Evolutionary conservation across 1,284 basidiomycete genomes (phyloP), one percentile per base, ranked within the genome.

Genomic region (Cryptococcus sp.): DNA sequence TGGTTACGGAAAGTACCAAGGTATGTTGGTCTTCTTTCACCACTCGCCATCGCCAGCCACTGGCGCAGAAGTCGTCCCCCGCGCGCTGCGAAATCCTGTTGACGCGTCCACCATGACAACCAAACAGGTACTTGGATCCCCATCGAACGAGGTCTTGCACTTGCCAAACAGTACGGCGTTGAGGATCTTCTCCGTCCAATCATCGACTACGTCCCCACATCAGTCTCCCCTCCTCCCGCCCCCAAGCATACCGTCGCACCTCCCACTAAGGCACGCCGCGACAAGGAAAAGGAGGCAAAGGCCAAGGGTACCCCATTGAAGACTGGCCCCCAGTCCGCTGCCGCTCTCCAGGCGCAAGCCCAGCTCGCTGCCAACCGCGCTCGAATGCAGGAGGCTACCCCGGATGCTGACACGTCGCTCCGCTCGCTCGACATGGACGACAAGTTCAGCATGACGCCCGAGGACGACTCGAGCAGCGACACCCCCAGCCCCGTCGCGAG

Each of bases 1-100:
- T 37, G 96, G 96, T 0, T 99, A 98, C 77, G 96, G 96, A 66
- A 99, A 98, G 79, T 98, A 98, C 77, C 96, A 99, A 83, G 96
- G 94, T 94, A 60, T 61, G 85, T 74, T 35, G 6, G 18, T 28
- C 44, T n/a, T 18, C 33, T 33, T 11, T 46, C 11, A 21, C 13
- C 45, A 16, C 15, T 20, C 43, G 18, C 46, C 13, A 24, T 23
- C 15, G 45, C 21, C 18, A 42, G 33, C 42, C 42, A 23, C 11
- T 15, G 42, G 42, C 15, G 3, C 18, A 18, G 42, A 18, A 3
- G 42, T 23, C 18, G 18, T 9, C 13, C 42, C 6, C 18, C 42
- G 42, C 16, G 12, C 38, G 15, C 38, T 21, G n/a, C 15, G 16
- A 8, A 36, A 11, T 33, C 16, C 15, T 38, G 33, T 23, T 38